Conservation (phyloP, 2,329 filamentous ascomycete species). For the Graphilbum sp. region DNA sequence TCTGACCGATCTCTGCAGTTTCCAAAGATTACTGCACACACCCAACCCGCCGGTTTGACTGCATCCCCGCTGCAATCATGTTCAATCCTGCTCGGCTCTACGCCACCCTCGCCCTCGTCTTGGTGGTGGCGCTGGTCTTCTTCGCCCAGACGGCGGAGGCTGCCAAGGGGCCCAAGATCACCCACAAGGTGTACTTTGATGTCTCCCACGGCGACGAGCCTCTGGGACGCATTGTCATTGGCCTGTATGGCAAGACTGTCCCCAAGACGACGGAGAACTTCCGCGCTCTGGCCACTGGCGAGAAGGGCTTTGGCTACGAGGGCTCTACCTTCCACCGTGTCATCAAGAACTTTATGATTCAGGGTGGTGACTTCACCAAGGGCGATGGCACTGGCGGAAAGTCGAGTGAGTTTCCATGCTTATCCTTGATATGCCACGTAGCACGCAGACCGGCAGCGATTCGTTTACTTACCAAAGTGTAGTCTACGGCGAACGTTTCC, state of each 20-base stretch:
- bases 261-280: conserved; percentile 62
- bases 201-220: conserved; percentile 59
- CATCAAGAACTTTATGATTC: conserved; percentile 85
- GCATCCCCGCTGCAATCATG: conserved; percentile 32
- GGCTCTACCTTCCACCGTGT: conserved; percentile 77
- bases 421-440: background rate
- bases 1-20: background rate
- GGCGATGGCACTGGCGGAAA: conserved; percentile 72
- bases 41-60: no score
- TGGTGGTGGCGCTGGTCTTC: conserved; percentile 59
- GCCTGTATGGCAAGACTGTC: conserved; percentile 76
- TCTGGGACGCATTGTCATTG: conserved; percentile 61
- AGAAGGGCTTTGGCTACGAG: conserved; percentile 75
- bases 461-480: background rate
- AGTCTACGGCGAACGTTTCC: conserved; percentile 73
- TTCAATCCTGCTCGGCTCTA: conserved; percentile 56
- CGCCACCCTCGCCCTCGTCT: conserved; percentile 56
- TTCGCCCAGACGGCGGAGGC: conserved; percentile 61
- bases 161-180: conserved; percentile 83
- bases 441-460: no score
- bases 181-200: conserved; percentile 86
- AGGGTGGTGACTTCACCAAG: conserved; percentile 77
- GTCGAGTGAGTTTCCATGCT: conserved; percentile 42
- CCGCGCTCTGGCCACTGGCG: conserved; percentile 65
- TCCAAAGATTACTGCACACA: background rate